Evolutionary conservation across 441 rosid genomes (phyloP).

Genomic region (Codiaeum variegatum): DNA sequence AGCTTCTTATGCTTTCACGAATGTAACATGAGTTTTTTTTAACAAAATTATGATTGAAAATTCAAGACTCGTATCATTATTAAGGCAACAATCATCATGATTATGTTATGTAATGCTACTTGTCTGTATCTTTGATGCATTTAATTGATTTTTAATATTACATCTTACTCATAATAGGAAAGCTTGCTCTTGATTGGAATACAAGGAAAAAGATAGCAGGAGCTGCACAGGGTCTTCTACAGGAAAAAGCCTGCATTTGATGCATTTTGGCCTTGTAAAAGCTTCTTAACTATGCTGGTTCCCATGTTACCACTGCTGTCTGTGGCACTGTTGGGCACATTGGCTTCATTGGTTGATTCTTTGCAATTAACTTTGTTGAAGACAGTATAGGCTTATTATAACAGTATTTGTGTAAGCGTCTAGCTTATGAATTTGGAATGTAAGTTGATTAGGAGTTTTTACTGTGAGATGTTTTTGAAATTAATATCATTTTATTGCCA

Average conservation of each 20-base stretch:
- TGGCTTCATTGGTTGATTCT: slow-evolving; percentile 29
- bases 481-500: no score
- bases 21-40: background rate
- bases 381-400: slow-evolving; percentile 5
- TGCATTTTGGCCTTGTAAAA: slow-evolving; percentile 85
- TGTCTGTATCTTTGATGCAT: background rate
- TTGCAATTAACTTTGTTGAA: slow-evolving; percentile 18
- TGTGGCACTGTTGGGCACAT: slow-evolving; percentile 92
- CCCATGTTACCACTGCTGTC: slow-evolving; percentile 89
- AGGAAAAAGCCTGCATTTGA: slow-evolving; percentile 91
- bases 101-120: background rate
- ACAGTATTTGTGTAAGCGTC: background rate
- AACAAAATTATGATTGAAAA: no score
- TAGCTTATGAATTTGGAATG: slow-evolving; percentile 11
- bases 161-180: slow-evolving; percentile 36
- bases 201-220: slow-evolving; percentile 82
- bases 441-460: background rate
- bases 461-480: background rate
- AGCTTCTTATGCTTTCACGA: background rate
- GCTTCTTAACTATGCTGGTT: slow-evolving; percentile 78
- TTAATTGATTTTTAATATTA: background rate
- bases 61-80: background rate
- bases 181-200: slow-evolving; percentile 80
- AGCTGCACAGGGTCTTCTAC: slow-evolving; percentile 74
- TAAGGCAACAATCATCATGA: background rate